Conservation (phyloP, 352 stramenopile species). For the Phytopythium kandeliae region DNA sequence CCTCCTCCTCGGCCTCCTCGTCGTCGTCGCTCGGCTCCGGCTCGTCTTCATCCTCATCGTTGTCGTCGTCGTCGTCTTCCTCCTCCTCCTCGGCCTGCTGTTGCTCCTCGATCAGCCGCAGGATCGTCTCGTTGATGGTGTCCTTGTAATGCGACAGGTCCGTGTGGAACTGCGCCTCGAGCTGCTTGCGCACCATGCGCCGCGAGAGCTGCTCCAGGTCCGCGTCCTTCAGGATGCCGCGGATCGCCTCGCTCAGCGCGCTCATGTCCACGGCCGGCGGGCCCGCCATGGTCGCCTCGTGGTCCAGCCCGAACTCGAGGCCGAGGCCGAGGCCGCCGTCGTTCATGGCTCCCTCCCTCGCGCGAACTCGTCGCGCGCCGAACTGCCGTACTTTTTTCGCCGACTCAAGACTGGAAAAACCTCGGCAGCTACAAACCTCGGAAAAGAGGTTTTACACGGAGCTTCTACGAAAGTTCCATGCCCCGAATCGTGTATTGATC, state of each 20-base stretch:
- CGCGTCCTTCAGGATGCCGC: slow-evolving; percentile 67
- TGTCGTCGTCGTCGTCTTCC: slow-evolving; percentile 26
- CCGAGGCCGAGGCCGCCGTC: slow-evolving; percentile 48
- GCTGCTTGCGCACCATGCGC: slow-evolving; percentile 84
- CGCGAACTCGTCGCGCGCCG: neutral
- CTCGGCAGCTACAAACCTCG: slow-evolving; percentile 4
- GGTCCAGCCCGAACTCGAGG: slow-evolving; percentile 50
- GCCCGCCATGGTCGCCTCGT: slow-evolving; percentile 20
- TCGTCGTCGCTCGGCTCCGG: slow-evolving; percentile 37
- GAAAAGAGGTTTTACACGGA: neutral
- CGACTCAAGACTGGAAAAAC: neutral
- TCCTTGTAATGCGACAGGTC: slow-evolving; percentile 80
- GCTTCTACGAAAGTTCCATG: too few relatives aligned
- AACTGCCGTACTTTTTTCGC: slow-evolving; percentile 1
- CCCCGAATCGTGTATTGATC: too few relatives aligned
- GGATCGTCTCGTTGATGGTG: slow-evolving; percentile 77
- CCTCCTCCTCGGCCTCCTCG: slow-evolving; percentile 12
- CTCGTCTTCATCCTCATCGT: slow-evolving; percentile 43
- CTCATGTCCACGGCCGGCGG: slow-evolving; percentile 43
- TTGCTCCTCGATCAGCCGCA: slow-evolving; percentile 78
- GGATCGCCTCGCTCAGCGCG: slow-evolving; percentile 68
- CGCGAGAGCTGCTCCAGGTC: slow-evolving; percentile 83
- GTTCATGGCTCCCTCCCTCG: slow-evolving; percentile 1
- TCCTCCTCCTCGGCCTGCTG: slow-evolving; percentile 60
- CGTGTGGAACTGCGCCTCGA: slow-evolving; percentile 70